Evolutionary conservation across 768 basidiomycete genomes (phyloP), one percentile per base, ranked within the genome.

Genomic region (Rickenella mellea): DNA sequence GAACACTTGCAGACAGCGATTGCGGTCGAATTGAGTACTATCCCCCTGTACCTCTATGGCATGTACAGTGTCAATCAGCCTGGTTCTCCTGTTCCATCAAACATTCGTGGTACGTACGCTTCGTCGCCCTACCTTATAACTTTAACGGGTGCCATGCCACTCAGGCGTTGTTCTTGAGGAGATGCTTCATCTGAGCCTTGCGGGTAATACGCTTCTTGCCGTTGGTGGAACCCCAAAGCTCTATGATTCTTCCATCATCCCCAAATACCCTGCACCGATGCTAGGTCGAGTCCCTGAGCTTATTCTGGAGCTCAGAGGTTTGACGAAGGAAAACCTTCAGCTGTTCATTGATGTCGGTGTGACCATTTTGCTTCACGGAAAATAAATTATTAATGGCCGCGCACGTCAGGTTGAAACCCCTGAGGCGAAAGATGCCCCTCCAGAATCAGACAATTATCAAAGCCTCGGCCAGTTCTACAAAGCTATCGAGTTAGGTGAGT

Each of bases 171-270:
- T 55, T 32, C 44, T 48, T 6, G 48, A 58, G 45, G 56, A 58
- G 35, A 58, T 58, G 55, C 48, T 58, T 32, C 56, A 58, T 47
- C 48, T 58, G 19, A 47, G 43, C 33, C 50, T 58, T 14, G 53
- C 51, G n/a, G 53, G 56, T 10, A 58, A 58, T 24, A 40, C 52
- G 20, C 46, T 55, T 19, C 47, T 40, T 26, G 49, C 56, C 5
- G 40, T 54, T 27, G 56, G 51, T 14, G 53, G 51, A 8, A 48
- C 14, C 25, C 53, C 53, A 11, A 50, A 46, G 19, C 44, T 58
- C 11, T 55, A 55, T 39, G 46, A 49, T 14, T 39, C 45, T 17
- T 30, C 41, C 4, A 40, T 45, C 29, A 44, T 53, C 7, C 55
- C 55, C 2, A 51, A 44, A 28, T 56, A 55, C 40, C 53, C 53